Conservation (phyloP, 306 rosid genomes). For the Prosopis cineraria region DNA sequence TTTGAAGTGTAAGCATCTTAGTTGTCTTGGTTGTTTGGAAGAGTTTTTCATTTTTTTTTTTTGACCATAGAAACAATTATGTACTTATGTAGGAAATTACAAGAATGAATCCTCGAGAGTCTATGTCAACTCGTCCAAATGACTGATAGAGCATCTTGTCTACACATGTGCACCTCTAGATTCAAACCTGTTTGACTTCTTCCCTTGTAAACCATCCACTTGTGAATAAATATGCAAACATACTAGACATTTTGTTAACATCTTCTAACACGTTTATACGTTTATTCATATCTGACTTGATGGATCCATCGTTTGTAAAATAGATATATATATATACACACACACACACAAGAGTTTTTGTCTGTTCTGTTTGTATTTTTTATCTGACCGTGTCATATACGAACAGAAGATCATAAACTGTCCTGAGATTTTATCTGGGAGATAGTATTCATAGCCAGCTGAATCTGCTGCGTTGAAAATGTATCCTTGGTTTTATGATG, state of each 20-base stretch:
- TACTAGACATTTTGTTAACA: not conserved
- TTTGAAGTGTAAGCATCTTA: not conserved
- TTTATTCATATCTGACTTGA: not conserved
- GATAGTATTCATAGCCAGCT: too few relatives aligned
- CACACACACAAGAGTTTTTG: not conserved
- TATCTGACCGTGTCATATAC: not conserved
- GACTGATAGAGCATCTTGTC: not conserved
- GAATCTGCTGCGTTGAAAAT: not conserved
- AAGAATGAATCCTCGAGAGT: too few relatives aligned
- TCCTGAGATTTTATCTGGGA: not conserved
- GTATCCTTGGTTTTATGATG: not conserved
- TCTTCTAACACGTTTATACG: not conserved
- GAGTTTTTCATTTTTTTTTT: not conserved
- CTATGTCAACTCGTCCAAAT: not conserved
- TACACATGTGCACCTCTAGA: too few relatives aligned
- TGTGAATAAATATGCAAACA: not conserved
- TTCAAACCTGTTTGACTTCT: not conserved
- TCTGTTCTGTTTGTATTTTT: not conserved
- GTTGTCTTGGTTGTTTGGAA: not conserved
- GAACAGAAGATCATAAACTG: not conserved
- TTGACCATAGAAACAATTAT: not conserved
- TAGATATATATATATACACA: too few relatives aligned
- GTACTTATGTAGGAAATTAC: not conserved
- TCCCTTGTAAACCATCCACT: not conserved
- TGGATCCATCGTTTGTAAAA: too few relatives aligned